Percentiles rank a stretch among this genome's conserved stretches.
phyloP scores from a whole-genome alignment of 495 filamentous ascomycete species.

The Penicillium cosmopolitanum region DNA sequence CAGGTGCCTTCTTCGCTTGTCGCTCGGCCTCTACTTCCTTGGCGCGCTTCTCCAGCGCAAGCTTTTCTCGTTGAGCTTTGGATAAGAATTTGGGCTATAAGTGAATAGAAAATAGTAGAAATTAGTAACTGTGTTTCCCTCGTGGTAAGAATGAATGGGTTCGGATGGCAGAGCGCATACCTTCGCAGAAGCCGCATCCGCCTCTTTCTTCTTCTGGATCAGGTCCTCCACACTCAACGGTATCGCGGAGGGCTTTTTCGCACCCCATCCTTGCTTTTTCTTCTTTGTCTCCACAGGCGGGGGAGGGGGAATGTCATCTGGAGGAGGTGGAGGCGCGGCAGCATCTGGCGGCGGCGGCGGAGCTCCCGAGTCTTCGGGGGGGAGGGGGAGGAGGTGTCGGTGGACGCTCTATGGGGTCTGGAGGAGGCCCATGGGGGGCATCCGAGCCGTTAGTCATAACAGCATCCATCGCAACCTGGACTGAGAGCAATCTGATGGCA shows the following conservation, averaged over 20 bases:
- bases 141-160: neutral
- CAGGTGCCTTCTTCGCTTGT: constrained; percentile 39
- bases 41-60: constrained; percentile 81
- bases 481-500: constrained; percentile 6
- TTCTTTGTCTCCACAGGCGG: constrained; percentile 45
- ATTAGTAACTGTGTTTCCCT: neutral
- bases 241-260: constrained; percentile 38
- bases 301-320: constrained; percentile 36
- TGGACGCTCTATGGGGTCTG: constrained; percentile 43
- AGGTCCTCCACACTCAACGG: constrained; percentile 80
- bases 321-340: constrained; percentile 54
- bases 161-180: constrained; percentile 42
- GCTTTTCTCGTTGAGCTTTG: constrained; percentile 83
- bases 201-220: constrained; percentile 75
- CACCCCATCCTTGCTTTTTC: constrained; percentile 62
- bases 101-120: constrained; percentile 27
- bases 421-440: constrained; percentile 31
- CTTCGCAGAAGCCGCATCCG: constrained; percentile 76
- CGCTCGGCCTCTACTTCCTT: constrained; percentile 81
- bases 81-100: constrained; percentile 86
- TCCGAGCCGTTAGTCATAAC: constrained; percentile 32
- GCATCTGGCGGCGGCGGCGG: constrained; percentile 55
- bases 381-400: constrained; percentile 61
- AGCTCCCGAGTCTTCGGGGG: constrained; percentile 49
- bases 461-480: constrained; percentile 36